Evolutionary conservation across 805 yeast species (phyloP).

Genomic region (Barnettozyma siamensis): DNA sequence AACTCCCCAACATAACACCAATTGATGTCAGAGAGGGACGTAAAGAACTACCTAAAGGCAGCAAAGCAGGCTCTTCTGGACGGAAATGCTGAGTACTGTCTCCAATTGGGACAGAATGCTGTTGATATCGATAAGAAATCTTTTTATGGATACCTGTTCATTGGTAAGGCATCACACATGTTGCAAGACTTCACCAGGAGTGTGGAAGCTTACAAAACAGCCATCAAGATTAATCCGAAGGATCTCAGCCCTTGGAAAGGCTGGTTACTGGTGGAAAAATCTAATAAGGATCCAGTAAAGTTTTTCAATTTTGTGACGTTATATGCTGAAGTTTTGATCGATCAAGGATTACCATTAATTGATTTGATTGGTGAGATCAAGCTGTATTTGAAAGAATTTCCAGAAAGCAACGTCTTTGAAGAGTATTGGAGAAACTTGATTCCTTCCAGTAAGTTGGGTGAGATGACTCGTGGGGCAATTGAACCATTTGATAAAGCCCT

Average conservation of each 20-base stretch:
- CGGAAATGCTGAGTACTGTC: conserved; percentile 57
- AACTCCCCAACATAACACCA: too few relatives aligned
- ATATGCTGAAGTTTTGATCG: conserved; percentile 36
- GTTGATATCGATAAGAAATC: conserved; percentile 49
- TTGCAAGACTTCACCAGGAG: conserved; percentile 37
- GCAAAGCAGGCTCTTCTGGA: conserved; percentile 48
- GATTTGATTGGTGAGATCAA: conserved; percentile 46
- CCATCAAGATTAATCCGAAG: conserved; percentile 43
- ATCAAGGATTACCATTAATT: conserved; percentile 39
- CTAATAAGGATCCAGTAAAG: conserved; percentile 31
- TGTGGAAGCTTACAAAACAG: conserved; percentile 37
- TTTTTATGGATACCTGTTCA: conserved; percentile 63
- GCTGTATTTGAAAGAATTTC: conserved; percentile 36
- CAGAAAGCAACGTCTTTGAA: conserved; percentile 32
- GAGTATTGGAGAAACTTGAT: conserved; percentile 43
- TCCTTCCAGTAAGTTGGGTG: conserved; percentile 55
- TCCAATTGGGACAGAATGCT: conserved; percentile 49
- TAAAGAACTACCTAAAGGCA: conserved; percentile 36
- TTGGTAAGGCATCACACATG: conserved; percentile 62
- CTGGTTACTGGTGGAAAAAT: conserved; percentile 41
- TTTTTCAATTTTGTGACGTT: conserved; percentile 45
- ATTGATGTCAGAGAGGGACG: conserved; percentile 25
- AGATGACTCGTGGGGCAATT: conserved; percentile 41
- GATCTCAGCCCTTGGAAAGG: conserved; percentile 82
- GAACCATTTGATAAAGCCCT: conserved; percentile 43